A percentile compares a stretch with the other conserved stretches of the same genome.
Evolutionary conservation across 495 filamentous ascomycete genomes (phyloP).

Genomic region (Apiosordaria backusii): DNA sequence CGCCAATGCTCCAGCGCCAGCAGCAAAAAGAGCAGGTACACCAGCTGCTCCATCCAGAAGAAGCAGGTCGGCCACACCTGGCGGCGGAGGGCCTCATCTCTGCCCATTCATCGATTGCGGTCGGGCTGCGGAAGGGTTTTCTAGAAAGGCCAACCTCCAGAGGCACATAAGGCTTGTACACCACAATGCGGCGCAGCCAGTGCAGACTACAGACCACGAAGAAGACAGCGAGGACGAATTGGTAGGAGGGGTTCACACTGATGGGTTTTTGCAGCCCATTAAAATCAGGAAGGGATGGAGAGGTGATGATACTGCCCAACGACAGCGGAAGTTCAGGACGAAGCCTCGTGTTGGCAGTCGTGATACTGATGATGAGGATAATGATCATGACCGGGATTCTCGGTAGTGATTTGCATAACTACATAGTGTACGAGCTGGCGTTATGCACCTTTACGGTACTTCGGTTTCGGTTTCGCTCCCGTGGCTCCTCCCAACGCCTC

Average conservation of each 20-base stretch:
- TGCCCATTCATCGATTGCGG: constrained; percentile 26
- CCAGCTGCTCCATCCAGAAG: background rate
- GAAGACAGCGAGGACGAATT: constrained; percentile 43
- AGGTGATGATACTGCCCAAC: constrained; percentile 13
- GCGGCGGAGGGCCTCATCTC: constrained; percentile 3
- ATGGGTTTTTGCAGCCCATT: constrained; percentile 49
- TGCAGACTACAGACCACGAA: background rate
- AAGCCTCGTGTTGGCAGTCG: background rate
- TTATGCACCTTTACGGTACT: background rate
- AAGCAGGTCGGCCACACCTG: constrained; percentile 12
- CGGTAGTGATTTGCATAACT: background rate
- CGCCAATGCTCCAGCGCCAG: background rate
- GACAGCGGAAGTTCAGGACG: background rate
- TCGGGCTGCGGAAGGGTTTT: constrained; percentile 17
- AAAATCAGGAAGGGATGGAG: constrained; percentile 35
- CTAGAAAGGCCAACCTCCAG: constrained; percentile 17
- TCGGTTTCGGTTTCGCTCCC: background rate
- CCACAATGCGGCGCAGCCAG: constrained; percentile 11
- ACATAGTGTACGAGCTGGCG: background rate
- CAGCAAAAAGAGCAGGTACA: background rate
- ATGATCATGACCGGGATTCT: background rate
- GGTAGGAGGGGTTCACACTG: constrained; percentile 51
- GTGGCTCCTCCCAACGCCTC: background rate
- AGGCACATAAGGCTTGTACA: constrained; percentile 38
- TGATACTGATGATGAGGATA: background rate